phyloP scores from a whole-genome alignment of 106 monocot genomes.

The Allium sativum region DNA sequence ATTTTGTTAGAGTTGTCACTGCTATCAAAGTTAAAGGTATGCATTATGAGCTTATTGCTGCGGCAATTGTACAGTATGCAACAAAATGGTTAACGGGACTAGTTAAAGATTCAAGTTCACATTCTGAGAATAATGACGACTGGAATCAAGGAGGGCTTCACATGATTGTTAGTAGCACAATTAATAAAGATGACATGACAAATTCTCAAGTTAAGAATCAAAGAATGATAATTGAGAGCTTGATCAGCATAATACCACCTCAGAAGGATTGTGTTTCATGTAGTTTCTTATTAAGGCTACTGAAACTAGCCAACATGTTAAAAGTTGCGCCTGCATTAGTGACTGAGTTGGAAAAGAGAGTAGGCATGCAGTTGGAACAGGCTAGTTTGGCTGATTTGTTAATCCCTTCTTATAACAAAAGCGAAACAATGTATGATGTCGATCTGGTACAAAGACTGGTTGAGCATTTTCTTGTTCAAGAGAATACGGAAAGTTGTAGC shows the following conservation, averaged over 20 bases:
- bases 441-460: conserved; percentile 78
- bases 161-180: conserved; percentile 36
- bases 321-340: conserved; percentile 81
- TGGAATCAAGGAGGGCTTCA: conserved; percentile 43
- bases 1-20: conserved; percentile 74
- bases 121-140: conserved; percentile 10
- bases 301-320: conserved; percentile 59
- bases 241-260: conserved; percentile 85
- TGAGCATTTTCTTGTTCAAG: conserved; percentile 88
- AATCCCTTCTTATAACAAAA: conserved; percentile 52
- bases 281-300: conserved; percentile 57
- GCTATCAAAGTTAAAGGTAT: conserved; percentile 85
- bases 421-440: conserved; percentile 68
- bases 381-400: conserved; percentile 56
- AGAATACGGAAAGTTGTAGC: conserved; percentile 52
- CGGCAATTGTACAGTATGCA: conserved; percentile 68
- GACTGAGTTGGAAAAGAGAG: conserved; percentile 87
- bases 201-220: conserved; percentile 35
- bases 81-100: conserved; percentile 74
- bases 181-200: conserved; percentile 14
- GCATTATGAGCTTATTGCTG: conserved; percentile 63
- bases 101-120: conserved; percentile 9
- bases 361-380: conserved; percentile 88
- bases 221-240: conserved; percentile 78
- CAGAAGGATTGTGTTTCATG: conserved; percentile 75